Conservation (phyloP, 495 filamentous ascomycete species). For the Aspergillus conjunctus region DNA sequence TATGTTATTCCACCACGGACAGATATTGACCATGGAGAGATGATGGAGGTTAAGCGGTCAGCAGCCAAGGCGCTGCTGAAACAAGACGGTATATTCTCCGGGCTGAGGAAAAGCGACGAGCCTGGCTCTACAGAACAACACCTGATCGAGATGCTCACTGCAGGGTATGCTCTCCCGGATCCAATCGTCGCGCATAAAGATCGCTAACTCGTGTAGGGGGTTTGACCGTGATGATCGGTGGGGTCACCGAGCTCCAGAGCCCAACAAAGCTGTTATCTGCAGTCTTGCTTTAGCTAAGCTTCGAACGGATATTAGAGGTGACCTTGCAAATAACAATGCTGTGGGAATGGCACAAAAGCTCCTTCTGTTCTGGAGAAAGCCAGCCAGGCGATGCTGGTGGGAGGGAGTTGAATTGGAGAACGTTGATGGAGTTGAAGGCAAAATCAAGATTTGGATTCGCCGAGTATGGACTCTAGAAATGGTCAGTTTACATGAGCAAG, state of each 20-base stretch:
- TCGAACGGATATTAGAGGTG: constrained; percentile 85
- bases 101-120: constrained; percentile 91
- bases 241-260: constrained; percentile 95
- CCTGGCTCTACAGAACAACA: constrained; percentile 96
- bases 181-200: not conserved
- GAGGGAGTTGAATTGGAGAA: constrained; percentile 91
- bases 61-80: constrained; percentile 81
- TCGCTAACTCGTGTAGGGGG: constrained; percentile 59
- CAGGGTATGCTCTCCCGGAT: constrained; percentile 65
- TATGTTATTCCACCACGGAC: constrained; percentile 90
- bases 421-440: constrained; percentile 89
- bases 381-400: constrained; percentile 97
- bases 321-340: constrained; percentile 74
- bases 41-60: constrained; percentile 96
- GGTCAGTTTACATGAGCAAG: constrained; percentile 50
- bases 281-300: constrained; percentile 90
- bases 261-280: constrained; percentile 97
- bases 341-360: constrained; percentile 99
- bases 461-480: constrained; percentile 99
- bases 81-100: constrained; percentile 96
- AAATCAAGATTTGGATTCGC: constrained; percentile 96
- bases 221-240: constrained; percentile 95
- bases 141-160: constrained; percentile 98
- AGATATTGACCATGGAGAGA: constrained; percentile 84
- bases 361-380: constrained; percentile 97